phyloP scores from a whole-genome alignment of 1,284 basidiomycete genomes.

The Microbotryum silenes-acaulis region DNA sequence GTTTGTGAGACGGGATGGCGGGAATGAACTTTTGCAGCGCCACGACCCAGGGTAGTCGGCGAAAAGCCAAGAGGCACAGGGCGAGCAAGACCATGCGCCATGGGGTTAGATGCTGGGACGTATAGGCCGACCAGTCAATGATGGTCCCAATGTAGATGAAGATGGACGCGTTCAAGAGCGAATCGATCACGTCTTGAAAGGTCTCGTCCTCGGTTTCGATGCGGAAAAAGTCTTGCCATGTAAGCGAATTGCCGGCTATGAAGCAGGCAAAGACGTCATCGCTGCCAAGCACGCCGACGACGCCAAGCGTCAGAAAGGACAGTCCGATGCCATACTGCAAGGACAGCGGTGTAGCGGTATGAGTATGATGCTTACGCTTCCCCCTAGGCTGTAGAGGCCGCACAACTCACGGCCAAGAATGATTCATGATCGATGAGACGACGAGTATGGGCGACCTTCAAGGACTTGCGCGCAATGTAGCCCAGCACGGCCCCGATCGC shows the following conservation, averaged over 20 bases:
- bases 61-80: slow-evolving; percentile 43
- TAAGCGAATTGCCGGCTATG: slow-evolving; percentile 36
- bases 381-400: background rate
- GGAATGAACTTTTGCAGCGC: slow-evolving; percentile 37
- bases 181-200: slow-evolving; percentile 52
- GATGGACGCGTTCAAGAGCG: slow-evolving; percentile 43
- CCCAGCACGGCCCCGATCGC: slow-evolving; percentile 41
- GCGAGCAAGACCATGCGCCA: slow-evolving; percentile 41
- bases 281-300: slow-evolving; percentile 43
- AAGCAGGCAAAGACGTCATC: slow-evolving; percentile 45
- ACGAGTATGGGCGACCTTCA: slow-evolving; percentile 40
- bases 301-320: slow-evolving; percentile 42
- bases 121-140: slow-evolving; percentile 37
- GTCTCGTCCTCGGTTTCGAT: slow-evolving; percentile 48
- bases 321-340: slow-evolving; percentile 42
- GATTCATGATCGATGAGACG: slow-evolving; percentile 41
- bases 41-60: slow-evolving; percentile 38
- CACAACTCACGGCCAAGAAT: slow-evolving; percentile 14
- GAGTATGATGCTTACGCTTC: slow-evolving; percentile 15
- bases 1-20: slow-evolving; percentile 33
- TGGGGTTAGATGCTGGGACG: slow-evolving; percentile 35
- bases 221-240: slow-evolving; percentile 45
- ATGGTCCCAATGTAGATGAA: slow-evolving; percentile 45
- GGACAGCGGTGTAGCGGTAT: background rate
- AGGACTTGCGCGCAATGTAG: slow-evolving; percentile 41